Percentiles rank a stretch among this genome's conserved stretches.
Conservation (phyloP, 108 stramenopile species). For the Schizochytrium sp. region DNA sequence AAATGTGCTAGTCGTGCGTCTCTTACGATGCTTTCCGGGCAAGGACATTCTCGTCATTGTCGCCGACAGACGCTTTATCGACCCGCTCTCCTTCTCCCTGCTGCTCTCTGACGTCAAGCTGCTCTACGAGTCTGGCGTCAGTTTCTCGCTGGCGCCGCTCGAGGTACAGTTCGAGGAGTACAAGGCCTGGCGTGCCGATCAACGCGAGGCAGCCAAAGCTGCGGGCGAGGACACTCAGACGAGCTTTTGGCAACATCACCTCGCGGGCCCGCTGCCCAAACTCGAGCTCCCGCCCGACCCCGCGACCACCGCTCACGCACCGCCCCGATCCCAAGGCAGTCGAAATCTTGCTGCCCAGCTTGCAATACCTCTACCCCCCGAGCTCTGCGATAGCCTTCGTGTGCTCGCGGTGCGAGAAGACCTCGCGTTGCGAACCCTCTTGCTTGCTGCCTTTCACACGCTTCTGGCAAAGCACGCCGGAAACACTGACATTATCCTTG, state of each 20-base stretch:
- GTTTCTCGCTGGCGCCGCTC: background rate
- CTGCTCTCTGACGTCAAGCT: background rate
- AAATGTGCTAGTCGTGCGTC: background rate
- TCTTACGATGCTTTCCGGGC: background rate
- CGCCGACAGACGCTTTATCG: background rate
- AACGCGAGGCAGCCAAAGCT: background rate
- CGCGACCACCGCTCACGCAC: background rate
- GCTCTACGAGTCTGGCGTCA: background rate
- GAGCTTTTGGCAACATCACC: background rate
- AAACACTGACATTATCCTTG: background rate
- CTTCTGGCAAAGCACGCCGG: background rate
- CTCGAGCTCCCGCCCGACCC: background rate
- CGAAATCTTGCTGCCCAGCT: background rate
- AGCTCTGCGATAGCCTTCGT: background rate
- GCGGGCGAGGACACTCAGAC: background rate
- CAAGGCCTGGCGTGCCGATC: background rate
- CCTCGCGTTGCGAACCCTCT: background rate
- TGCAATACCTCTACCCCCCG: background rate
- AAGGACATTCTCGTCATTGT: background rate
- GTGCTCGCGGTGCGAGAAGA: background rate
- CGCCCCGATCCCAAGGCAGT: background rate
- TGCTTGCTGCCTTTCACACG: background rate
- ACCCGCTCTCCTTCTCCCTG: background rate
- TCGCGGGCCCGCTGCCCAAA: background rate
- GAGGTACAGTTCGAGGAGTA: constrained; percentile 6